Conservation (phyloP, 257 asterid genomes). For the Jacaranda mimosifolia region DNA sequence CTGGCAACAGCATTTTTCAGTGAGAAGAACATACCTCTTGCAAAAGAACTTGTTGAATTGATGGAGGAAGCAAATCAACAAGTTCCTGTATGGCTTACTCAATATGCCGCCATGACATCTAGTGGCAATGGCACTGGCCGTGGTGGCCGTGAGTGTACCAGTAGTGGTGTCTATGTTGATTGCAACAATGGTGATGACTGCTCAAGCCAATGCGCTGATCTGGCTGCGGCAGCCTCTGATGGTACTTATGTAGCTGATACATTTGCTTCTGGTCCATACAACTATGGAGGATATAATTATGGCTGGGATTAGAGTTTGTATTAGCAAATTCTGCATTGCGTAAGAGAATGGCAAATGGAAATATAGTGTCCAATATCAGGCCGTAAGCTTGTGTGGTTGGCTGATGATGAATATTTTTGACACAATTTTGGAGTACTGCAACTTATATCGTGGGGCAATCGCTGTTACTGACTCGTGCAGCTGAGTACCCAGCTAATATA, state of each 20-base stretch:
- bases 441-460: no score
- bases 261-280: conserved; percentile 13
- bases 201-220: conserved; percentile 36
- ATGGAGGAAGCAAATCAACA: conserved; percentile 75
- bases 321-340: no score
- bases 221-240: background rate
- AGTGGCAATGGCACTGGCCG: conserved; percentile 32
- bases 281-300: no score
- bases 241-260: background rate
- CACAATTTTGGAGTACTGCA: no score
- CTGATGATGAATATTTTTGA: no score
- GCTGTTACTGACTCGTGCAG: no score
- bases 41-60: conserved; percentile 60
- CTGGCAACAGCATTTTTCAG: conserved; percentile 84
- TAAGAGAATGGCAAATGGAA: no score
- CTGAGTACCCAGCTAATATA: no score
- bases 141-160: conserved; percentile 41
- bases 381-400: no score
- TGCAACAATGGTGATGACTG: conserved; percentile 24
- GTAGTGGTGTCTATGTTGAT: conserved; percentile 25
- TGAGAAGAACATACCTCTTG: conserved; percentile 57
- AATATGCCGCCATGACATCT: conserved; percentile 48
- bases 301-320: no score
- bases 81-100: conserved; percentile 62
- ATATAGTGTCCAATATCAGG: no score